Evolutionary conservation across 805 yeast species (phyloP).

Genomic region (Kazachstania viticola): DNA sequence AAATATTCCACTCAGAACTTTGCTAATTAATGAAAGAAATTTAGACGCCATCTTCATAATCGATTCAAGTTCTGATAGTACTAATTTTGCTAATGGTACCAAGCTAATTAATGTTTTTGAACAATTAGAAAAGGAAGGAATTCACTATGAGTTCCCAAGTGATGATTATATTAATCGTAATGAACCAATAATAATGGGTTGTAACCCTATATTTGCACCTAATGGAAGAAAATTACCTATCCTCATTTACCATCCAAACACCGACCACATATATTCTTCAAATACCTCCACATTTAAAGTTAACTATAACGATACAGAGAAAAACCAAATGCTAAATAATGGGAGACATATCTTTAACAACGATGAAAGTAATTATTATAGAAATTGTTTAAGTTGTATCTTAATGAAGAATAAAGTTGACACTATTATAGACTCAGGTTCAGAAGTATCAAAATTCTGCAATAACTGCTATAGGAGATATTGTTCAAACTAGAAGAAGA

Average conservation of each 20-base stretch:
- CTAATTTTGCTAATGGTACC: slow-evolving; percentile 52
- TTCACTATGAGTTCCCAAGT: slow-evolving; percentile 11
- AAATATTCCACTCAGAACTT: slow-evolving; percentile 57
- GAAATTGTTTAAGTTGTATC: slow-evolving; percentile 47
- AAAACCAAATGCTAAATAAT: slow-evolving; percentile 35
- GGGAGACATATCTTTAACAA: slow-evolving; percentile 42
- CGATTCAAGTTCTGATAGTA: slow-evolving; percentile 43
- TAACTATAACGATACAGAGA: slow-evolving; percentile 36
- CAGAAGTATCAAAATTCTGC: slow-evolving; percentile 19
- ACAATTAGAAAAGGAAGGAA: slow-evolving; percentile 4
- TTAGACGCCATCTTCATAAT: slow-evolving; percentile 55
- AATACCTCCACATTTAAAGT: slow-evolving; percentile 52
- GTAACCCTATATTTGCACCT: slow-evolving; percentile 30
- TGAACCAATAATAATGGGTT: slow-evolving; percentile 75
- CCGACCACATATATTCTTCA: slow-evolving; percentile 31
- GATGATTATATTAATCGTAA: neutral
- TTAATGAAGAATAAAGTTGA: slow-evolving; percentile 42
- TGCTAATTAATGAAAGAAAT: slow-evolving; percentile 47
- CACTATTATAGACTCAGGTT: slow-evolving; percentile 4
- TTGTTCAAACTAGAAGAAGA: too few relatives aligned
- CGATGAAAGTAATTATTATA: slow-evolving; percentile 29
- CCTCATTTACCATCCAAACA: slow-evolving; percentile 41
- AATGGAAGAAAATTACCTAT: slow-evolving; percentile 31
- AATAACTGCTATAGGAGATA: slow-evolving; percentile 28
- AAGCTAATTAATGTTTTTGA: slow-evolving; percentile 31